These are phyloP conservation scores for Rosellinia necatrix DNA, from an alignment of 2,329 filamentous ascomycete species.

Conservation along the genomic window DNA sequence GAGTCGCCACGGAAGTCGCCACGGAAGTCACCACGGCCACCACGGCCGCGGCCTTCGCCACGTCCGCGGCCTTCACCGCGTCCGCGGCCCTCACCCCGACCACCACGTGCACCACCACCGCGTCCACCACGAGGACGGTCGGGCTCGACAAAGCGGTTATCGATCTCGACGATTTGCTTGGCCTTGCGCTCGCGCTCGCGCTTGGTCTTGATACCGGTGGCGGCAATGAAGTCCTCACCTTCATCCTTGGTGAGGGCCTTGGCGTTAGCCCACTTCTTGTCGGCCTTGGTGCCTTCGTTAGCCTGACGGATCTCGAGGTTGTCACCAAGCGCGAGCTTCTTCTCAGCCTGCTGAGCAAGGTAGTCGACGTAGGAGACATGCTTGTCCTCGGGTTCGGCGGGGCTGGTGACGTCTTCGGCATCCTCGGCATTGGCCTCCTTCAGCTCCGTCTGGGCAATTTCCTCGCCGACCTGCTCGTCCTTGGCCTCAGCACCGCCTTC, in stretches of 20 bases:
- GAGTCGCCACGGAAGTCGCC: constrained; percentile 49
- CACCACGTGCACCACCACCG: constrained; percentile 55
- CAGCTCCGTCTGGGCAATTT: constrained; percentile 83
- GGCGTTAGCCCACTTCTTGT: constrained; percentile 92
- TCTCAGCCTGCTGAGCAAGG: constrained; percentile 72
- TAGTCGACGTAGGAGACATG: constrained; percentile 89
- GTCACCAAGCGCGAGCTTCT: constrained; percentile 73
- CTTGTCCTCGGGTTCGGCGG: constrained; percentile 78
- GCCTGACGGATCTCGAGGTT: constrained; percentile 77
- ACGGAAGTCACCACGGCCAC: constrained; percentile 55
- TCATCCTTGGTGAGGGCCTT: constrained; percentile 71
- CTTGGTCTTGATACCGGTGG: constrained; percentile 74
- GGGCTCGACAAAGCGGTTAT: constrained; percentile 79
- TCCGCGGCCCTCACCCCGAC: constrained; percentile 51
- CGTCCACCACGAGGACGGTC: constrained; percentile 62
- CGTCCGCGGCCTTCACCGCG: constrained; percentile 46
- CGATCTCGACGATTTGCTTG: constrained; percentile 88
- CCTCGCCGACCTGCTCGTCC: constrained; percentile 90
- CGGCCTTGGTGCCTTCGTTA: constrained; percentile 85
- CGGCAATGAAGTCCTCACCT: constrained; percentile 78
- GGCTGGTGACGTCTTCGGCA: constrained; percentile 46
- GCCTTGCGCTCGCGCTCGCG: constrained; percentile 89
- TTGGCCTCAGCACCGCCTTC: constrained; percentile 83
- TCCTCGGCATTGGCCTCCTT: constrained; percentile 66
- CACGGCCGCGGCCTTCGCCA: constrained; percentile 57